Evolutionary conservation across 148 eudicot species (phyloP).

Genomic region (Rheum nobile): DNA sequence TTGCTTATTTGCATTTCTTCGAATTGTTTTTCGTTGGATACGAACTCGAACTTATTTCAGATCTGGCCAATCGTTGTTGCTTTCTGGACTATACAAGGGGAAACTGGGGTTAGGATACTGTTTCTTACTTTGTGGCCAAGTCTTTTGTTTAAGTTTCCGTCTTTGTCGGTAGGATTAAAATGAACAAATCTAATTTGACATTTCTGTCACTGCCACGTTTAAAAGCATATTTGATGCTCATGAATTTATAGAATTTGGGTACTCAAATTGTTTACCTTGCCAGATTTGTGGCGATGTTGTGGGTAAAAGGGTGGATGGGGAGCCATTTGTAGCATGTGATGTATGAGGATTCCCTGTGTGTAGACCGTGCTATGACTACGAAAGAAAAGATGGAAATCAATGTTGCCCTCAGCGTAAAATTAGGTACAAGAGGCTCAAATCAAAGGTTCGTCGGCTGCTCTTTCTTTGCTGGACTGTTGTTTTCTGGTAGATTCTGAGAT

Average conservation of each 20-base stretch:
- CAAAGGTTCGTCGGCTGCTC: background rate
- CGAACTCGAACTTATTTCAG: background rate
- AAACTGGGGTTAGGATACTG: background rate
- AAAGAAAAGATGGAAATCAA: constrained; percentile 10
- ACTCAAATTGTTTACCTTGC: constrained; percentile 11
- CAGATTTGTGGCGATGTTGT: constrained; percentile 31
- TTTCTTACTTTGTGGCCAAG: background rate
- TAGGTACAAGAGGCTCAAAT: constrained; percentile 8
- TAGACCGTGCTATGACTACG: constrained; percentile 10
- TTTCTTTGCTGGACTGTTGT: background rate
- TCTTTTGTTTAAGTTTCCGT: background rate
- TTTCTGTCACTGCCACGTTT: background rate
- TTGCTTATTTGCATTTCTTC: background rate
- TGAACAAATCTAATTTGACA: background rate
- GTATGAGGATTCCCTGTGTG: constrained; percentile 6
- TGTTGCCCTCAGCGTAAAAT: constrained; percentile 8
- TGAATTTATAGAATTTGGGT: background rate
- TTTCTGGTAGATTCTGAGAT: background rate
- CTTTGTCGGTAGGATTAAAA: background rate
- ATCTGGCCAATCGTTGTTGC: background rate
- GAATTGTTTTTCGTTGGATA: background rate
- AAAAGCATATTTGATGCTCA: background rate
- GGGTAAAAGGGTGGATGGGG: constrained; percentile 22
- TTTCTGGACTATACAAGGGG: background rate
- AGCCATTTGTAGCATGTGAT: constrained; percentile 11